Base-by-base conservation (phyloP, 148 eudicot species). In the Suaeda aralocaspica region DNA sequence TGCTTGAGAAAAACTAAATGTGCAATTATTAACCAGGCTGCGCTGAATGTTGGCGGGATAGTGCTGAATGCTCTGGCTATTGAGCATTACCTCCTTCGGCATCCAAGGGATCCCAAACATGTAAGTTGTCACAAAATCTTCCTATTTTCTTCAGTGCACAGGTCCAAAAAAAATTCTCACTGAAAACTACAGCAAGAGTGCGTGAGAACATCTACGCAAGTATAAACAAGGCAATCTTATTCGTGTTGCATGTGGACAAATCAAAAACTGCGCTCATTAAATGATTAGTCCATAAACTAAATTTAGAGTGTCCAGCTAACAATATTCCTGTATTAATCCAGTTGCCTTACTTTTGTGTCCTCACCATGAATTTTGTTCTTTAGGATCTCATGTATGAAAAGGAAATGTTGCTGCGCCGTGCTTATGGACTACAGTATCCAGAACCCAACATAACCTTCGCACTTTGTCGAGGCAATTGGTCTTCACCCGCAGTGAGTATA, bases 381-480 rank as follows among this genome's bases (percentile, higher is more conserved):
- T 72, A 92, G 96, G 89, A 80, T 36, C 69, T 59, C 58, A 74
- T 73, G 56, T 84, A 90, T 66, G 90, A 90, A 70, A 88, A 84
- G 63, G 95, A 88, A 62, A 82, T 79, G 69, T 45, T 93, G 69
- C 83, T 93, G 25, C 83, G 95, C 19, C 89, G 79, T 53, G 84
- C 87, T 39, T 90, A 86, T 69, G 98, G 98, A 68, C 79, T 93
- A 67, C 83, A 79, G 22, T 93, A 88, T 72, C 98, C 98, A 64
- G 98, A 93, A 80, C 98, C 98, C 8, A 88, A 88, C 71, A 83
- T 93, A 53, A 93, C 89, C 70, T 93, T 93, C 71, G 94, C 96
- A 67, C 94, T 93, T 33, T 93, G 92, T 70, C 76, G 90, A 72
- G 96, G 98, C 82, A 90, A 84, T 61, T 84, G 96, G 92, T 90